A percentile compares a stretch with the other conserved stretches of the same genome.
Conservation (phyloP, 768 basidiomycete genomes). For the Arthromyces matolae region DNA sequence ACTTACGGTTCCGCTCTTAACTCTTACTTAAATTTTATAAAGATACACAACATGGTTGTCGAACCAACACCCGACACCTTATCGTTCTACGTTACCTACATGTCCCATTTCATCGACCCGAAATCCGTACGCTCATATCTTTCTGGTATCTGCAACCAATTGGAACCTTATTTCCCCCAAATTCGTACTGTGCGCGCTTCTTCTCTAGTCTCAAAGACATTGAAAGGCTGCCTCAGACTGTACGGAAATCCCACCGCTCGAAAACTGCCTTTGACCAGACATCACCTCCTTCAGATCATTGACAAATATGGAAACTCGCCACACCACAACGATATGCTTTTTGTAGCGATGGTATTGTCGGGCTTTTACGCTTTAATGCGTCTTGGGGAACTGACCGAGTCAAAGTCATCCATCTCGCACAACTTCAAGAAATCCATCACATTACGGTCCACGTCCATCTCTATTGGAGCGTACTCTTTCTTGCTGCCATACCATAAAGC, state of each 20-base stretch:
- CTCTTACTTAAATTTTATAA: not conserved
- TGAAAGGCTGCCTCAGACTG: not conserved
- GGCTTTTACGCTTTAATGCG: constrained; percentile 25
- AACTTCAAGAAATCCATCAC: constrained; percentile 5
- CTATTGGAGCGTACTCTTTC: not conserved
- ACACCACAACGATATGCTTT: not conserved
- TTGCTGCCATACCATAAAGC: constrained; percentile 17
- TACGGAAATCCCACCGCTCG: not conserved
- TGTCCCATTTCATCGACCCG: not conserved
- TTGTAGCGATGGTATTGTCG: constrained; percentile 16
- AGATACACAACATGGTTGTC: not conserved
- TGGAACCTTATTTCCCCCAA: constrained; percentile 28
- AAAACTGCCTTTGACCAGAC: not conserved
- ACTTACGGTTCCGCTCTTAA: not conserved
- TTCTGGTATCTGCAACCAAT: constrained; percentile 13
- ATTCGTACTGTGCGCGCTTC: constrained; percentile 16
- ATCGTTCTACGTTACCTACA: not conserved
- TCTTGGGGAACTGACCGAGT: constrained; percentile 24
- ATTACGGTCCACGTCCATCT: not conserved
- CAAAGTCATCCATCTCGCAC: constrained; percentile 7
- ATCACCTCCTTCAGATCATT: not conserved
- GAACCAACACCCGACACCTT: not conserved
- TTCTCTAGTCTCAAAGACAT: not conserved
- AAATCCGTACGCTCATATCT: not conserved
- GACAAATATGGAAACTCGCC: not conserved